phyloP scores from a whole-genome alignment of 345 rosid genomes.

The Linum lewisii region DNA sequence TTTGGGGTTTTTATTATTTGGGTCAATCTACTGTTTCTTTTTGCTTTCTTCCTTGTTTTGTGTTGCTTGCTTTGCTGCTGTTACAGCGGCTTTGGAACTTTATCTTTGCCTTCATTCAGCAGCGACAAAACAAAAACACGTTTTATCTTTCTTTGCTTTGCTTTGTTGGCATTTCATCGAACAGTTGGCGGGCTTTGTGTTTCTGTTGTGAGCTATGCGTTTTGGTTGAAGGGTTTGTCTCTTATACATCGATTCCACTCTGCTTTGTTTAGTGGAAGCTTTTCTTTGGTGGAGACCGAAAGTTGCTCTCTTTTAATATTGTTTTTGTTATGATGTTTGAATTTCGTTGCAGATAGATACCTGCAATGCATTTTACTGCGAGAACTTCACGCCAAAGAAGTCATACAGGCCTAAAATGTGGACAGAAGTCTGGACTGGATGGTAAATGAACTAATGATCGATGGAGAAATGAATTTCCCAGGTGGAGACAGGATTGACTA shows the following conservation, averaged over 20 bases:
- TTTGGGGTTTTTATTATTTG: neutral
- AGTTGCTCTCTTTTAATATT: neutral
- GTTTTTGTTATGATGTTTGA: too few relatives aligned
- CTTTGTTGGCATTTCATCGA: neutral
- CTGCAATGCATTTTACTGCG: conserved; percentile 52
- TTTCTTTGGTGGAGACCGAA: conserved; percentile 9
- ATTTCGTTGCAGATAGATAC: conserved; percentile 42
- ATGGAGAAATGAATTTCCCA: neutral
- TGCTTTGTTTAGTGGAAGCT: neutral
- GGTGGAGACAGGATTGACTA: too few relatives aligned
- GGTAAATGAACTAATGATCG: conserved; percentile 18
- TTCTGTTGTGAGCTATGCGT: too few relatives aligned
- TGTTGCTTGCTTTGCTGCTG: neutral
- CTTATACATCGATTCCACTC: neutral
- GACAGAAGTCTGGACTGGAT: conserved; percentile 73
- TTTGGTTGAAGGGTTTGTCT: neutral
- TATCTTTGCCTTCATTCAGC: neutral
- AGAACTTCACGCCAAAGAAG: conserved; percentile 25
- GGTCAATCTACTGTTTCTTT: neutral
- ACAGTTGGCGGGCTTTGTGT: too few relatives aligned
- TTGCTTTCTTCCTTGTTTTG: neutral
- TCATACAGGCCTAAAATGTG: conserved; percentile 45
- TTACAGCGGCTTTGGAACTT: neutral
- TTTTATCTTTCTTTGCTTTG: neutral
- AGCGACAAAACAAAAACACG: neutral